Evolutionary conservation across 2,329 filamentous ascomycete species (phyloP), one percentile per base, ranked within the genome.

Genomic region (Xylariaceae sp.): DNA sequence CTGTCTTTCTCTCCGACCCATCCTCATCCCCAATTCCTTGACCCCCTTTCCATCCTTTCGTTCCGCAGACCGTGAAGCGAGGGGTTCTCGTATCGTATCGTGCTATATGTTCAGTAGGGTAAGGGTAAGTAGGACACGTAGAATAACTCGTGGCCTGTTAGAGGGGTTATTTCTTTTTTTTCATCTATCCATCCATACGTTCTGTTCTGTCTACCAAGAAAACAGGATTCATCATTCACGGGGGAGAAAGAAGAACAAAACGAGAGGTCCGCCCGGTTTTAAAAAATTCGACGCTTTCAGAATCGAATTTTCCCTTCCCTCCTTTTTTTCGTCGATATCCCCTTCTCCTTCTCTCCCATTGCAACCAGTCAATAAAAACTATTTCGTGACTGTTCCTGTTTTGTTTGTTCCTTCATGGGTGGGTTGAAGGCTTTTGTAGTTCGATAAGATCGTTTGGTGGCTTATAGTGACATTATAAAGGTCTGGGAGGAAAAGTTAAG

Each of bases 131-230:
- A 9, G 37, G 13, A 42, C 13, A 42, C 9, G 13, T 42, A 42
- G 37, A 56, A 55, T 50, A 47, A 47, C 49, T 50, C 51, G 30
- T 61, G 23, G 56, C 56, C 55, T 50, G 47, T 50, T 37, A 53
- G 17, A 55, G 47, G 56, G 37, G 23, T 30, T 30, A 30, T 30
- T 30, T 30, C 23, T 30, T 30, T 30, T 30, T 30, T 51, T 56
- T 53, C 59, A 58, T 58, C 49, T 55, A 59, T 62, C 62, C 53
- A 58, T 58, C 44, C 58, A 62, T 59, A 54, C 52, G 23, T 30
- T 30, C 23, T 30, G 23, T 30, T 30, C 23, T 30, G 55, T 62
- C 51, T 57, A 56, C 54, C 55, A 30, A 30, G 23, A 30, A 59
- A 59, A 51, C 57, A 59, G 37, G 42, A 4, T 30, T 30, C 23